A percentile compares a stretch with the other conserved stretches of the same genome.
Evolutionary conservation across 2,329 filamentous ascomycete genomes (phyloP).

Genomic region (Phoma sp.): DNA sequence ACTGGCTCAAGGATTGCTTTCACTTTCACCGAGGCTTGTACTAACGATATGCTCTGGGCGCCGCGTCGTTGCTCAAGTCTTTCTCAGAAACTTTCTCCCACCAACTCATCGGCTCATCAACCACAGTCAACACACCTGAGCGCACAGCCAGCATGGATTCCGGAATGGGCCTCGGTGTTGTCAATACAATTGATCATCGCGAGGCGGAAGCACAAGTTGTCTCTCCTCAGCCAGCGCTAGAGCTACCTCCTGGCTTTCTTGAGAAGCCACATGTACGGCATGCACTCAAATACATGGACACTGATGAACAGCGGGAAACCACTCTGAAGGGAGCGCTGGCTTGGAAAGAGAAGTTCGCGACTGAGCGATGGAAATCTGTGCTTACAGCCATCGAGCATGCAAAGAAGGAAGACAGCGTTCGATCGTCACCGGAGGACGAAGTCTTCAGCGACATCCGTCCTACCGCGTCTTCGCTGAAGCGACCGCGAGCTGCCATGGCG

Average conservation of each 20-base stretch:
- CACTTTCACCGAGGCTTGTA: too few relatives aligned
- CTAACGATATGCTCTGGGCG: too few relatives aligned
- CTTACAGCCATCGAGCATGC: conserved; percentile 9
- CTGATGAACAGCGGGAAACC: conserved; percentile 12
- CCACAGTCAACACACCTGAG: not conserved
- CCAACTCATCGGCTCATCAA: not conserved
- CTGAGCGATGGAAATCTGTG: conserved; percentile 14
- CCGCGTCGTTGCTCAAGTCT: too few relatives aligned
- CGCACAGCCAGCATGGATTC: conserved; percentile 6
- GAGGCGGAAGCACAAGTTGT: not conserved
- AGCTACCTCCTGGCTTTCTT: conserved; percentile 7
- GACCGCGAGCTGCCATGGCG: conserved; percentile 1
- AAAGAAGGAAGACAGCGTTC: conserved; percentile 3
- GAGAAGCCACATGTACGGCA: conserved; percentile 22
- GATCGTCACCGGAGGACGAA: not conserved
- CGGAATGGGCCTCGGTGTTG: conserved; percentile 2
- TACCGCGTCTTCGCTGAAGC: not conserved
- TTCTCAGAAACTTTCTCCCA: too few relatives aligned
- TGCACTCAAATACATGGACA: conserved; percentile 20
- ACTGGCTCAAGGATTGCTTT: too few relatives aligned
- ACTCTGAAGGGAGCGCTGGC: conserved; percentile 13
- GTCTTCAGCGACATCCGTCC: too few relatives aligned
- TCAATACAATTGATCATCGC: not conserved
- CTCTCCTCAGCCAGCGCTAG: not conserved
- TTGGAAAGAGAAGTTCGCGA: conserved; percentile 22